Evolutionary conservation across 2,329 filamentous ascomycete species (phyloP).

Genomic region (Cyphellophora europaea): DNA sequence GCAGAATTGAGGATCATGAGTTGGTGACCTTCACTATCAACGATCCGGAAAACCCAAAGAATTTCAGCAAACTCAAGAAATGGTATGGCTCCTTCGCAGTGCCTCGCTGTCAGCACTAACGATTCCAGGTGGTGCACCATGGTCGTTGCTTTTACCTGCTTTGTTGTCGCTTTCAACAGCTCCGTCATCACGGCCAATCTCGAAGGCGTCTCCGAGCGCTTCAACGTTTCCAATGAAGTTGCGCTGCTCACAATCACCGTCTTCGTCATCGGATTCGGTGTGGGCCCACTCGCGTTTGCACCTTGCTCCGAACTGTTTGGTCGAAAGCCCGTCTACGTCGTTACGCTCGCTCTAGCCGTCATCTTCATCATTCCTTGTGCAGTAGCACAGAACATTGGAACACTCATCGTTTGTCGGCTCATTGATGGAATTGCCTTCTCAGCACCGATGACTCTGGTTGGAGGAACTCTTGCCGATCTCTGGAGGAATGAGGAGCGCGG

Average conservation of each 20-base stretch:
- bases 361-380: constrained; percentile 75
- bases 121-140: constrained; percentile 52
- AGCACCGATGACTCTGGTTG: constrained; percentile 77
- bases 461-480: constrained; percentile 73
- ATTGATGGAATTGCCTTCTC: constrained; percentile 80
- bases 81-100: constrained; percentile 45
- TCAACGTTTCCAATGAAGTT: constrained; percentile 63
- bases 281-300: constrained; percentile 73
- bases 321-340: constrained; percentile 59
- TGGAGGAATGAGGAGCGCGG: constrained; percentile 77
- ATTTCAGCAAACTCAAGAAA: constrained; percentile 69
- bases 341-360: constrained; percentile 60
- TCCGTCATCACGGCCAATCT: constrained; percentile 73
- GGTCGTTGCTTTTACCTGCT: constrained; percentile 68
- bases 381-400: constrained; percentile 64
- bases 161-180: constrained; percentile 62
- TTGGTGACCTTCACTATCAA: constrained; percentile 62
- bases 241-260: constrained; percentile 62
- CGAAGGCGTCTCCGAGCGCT: constrained; percentile 51
- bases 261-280: constrained; percentile 73
- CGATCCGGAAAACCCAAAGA: constrained; percentile 74
- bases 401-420: constrained; percentile 63
- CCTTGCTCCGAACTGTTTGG: constrained; percentile 69
- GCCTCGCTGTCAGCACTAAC: constrained; percentile 2
- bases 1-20: constrained; percentile 45